Conservation (phyloP, 78 protist genomes). For the Polysphondylium violaceum region DNA sequence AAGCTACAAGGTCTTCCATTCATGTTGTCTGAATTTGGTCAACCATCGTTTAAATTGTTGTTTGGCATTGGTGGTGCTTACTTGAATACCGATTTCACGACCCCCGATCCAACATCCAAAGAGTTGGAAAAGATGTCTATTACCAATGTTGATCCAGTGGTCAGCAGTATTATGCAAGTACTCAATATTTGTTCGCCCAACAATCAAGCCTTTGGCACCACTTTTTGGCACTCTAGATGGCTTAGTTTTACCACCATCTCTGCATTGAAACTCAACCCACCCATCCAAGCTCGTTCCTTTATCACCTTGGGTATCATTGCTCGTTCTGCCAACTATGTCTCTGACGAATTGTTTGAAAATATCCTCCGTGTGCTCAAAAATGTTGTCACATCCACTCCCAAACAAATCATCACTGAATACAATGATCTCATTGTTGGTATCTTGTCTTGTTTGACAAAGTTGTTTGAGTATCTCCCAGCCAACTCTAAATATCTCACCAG, state of each 20-base stretch:
- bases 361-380: not conserved
- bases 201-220: not conserved
- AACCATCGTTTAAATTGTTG: slow-evolving; percentile 37
- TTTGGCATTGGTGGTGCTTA: slow-evolving; percentile 73
- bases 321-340: not conserved
- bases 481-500: not conserved
- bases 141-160: slow-evolving; percentile 55
- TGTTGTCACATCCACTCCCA: slow-evolving; percentile 27
- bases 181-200: slow-evolving; percentile 48
- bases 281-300: slow-evolving; percentile 79
- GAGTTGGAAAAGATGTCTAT: slow-evolving; percentile 48
- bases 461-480: slow-evolving; percentile 38
- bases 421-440: slow-evolving; percentile 52
- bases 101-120: slow-evolving; percentile 26
- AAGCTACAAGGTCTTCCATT: slow-evolving; percentile 16
- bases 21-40: slow-evolving; percentile 23
- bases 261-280: slow-evolving; percentile 68
- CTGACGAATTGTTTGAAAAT: slow-evolving; percentile 8
- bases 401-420: not conserved
- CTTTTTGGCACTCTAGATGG: slow-evolving; percentile 75
- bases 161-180: slow-evolving; percentile 10
- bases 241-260: slow-evolving; percentile 11
- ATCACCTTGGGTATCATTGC: slow-evolving; percentile 76
- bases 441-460: slow-evolving; percentile 34
- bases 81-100: slow-evolving; percentile 24